Percentiles rank a stretch among this genome's conserved stretches.
phyloP scores from a whole-genome alignment of 805 yeast species.

The Zygoascus ofunaensis region DNA sequence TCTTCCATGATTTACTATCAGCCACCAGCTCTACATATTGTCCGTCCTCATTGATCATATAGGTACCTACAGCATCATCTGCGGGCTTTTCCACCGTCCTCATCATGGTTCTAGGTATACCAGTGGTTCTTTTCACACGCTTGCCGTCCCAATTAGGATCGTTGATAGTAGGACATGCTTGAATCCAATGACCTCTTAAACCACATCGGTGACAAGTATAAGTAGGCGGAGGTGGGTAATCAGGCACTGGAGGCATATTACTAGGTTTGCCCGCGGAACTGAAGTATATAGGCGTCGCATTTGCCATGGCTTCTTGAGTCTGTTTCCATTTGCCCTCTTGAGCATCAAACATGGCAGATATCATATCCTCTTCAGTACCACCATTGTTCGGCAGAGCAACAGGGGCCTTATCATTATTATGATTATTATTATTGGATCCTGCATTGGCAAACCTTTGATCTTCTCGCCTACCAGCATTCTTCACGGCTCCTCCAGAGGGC shows the following conservation, averaged over 20 bases:
- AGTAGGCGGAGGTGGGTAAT: slow-evolving; percentile 87
- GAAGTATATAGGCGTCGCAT: slow-evolving; percentile 66
- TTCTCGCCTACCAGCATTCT: slow-evolving; percentile 30
- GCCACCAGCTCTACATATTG: slow-evolving; percentile 95
- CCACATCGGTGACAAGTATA: slow-evolving; percentile 97
- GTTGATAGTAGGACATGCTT: slow-evolving; percentile 86
- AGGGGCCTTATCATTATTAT: slow-evolving; percentile 18
- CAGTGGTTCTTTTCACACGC: slow-evolving; percentile 84
- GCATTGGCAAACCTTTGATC: slow-evolving; percentile 21
- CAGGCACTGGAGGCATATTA: slow-evolving; percentile 30
- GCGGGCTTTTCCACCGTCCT: slow-evolving; percentile 77
- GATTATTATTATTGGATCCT: slow-evolving; percentile 14
- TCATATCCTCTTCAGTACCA: slow-evolving; percentile 73
- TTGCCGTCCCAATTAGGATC: slow-evolving; percentile 94
- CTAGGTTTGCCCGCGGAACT: slow-evolving; percentile 27
- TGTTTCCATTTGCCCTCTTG: slow-evolving; percentile 94
- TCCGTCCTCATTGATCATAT: slow-evolving; percentile 89
- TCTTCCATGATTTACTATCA: slow-evolving; percentile 83
- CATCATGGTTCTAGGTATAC: slow-evolving; percentile 91
- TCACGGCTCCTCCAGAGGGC: slow-evolving; percentile 24
- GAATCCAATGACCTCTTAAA: slow-evolving; percentile 90
- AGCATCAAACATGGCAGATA: slow-evolving; percentile 82
- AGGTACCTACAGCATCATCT: slow-evolving; percentile 47
- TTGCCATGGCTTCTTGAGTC: slow-evolving; percentile 84
- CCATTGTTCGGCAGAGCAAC: slow-evolving; percentile 24